These are phyloP conservation scores for Haplosporangium gracile DNA, from an alignment of 192 early-diverging fungal genomes.

Conservation along the genomic window DNA sequence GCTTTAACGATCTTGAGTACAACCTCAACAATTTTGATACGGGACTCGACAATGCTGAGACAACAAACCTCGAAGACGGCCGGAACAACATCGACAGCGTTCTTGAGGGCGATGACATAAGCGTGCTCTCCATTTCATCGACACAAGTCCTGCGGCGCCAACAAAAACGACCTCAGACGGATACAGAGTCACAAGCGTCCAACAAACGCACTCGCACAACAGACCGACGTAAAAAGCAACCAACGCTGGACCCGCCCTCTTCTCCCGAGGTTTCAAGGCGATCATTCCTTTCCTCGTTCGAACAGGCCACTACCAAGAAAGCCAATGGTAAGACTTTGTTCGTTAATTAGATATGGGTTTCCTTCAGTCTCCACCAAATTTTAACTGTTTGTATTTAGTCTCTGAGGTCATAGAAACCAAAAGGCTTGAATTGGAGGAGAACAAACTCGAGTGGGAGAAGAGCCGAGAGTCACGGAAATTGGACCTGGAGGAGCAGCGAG, in stretches of 20 bases:
- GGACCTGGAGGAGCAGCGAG: slow-evolving; percentile 12
- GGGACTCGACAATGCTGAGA: too few relatives aligned
- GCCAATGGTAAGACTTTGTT: neutral
- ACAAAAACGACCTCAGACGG: neutral
- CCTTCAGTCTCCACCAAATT: neutral
- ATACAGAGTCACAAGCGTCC: neutral
- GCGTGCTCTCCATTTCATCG: neutral
- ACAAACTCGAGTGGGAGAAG: slow-evolving; percentile 16
- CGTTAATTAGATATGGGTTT: neutral
- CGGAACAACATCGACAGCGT: neutral
- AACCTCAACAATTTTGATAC: neutral
- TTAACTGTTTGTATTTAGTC: neutral
- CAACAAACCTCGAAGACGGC: neutral
- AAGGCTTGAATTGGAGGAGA: slow-evolving; percentile 21
- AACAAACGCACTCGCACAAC: neutral
- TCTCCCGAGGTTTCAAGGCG: neutral
- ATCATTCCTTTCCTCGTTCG: neutral
- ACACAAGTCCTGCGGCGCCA: neutral
- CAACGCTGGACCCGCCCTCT: neutral
- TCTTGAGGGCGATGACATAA: neutral
- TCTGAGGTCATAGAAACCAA: neutral
- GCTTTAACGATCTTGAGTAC: neutral
- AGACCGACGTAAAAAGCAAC: neutral
- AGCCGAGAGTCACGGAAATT: neutral
- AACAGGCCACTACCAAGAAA: neutral